These are phyloP conservation scores for Ceratocystis eucalypticola DNA, from an alignment of 2,329 filamentous ascomycete genomes.

Conservation along the genomic window DNA sequence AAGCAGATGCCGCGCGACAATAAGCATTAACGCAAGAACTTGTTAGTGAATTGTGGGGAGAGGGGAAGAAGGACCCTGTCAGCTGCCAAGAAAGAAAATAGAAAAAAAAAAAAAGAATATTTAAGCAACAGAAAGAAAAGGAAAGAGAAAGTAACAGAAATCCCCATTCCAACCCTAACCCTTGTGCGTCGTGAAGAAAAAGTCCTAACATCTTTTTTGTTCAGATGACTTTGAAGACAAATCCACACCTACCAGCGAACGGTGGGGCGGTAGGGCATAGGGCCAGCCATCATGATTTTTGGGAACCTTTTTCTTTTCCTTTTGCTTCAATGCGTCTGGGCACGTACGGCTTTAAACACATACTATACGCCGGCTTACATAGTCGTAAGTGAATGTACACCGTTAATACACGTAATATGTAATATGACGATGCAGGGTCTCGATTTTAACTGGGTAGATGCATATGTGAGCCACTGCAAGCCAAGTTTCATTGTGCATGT, in stretches of 20 bases:
- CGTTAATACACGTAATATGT: not conserved
- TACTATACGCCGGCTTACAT: not conserved
- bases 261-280: not conserved
- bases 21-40: not conserved
- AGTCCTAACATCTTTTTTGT: not conserved
- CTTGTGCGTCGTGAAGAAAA: not conserved
- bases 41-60: not conserved
- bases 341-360: not conserved
- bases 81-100: not conserved
- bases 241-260: not conserved
- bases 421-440: not conserved
- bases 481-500: not conserved
- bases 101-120: not conserved
- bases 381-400: not conserved
- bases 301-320: not conserved
- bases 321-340: not conserved
- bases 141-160: no score
- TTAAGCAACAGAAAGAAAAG: not conserved
- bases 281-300: not conserved
- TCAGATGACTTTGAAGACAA: not conserved
- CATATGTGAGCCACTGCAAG: not conserved
- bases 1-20: not conserved
- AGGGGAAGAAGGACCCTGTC: not conserved
- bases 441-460: not conserved
- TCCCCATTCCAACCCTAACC: not conserved